Conservation (phyloP, 2,329 filamentous ascomycete genomes). For the Grosmannia serpens region DNA sequence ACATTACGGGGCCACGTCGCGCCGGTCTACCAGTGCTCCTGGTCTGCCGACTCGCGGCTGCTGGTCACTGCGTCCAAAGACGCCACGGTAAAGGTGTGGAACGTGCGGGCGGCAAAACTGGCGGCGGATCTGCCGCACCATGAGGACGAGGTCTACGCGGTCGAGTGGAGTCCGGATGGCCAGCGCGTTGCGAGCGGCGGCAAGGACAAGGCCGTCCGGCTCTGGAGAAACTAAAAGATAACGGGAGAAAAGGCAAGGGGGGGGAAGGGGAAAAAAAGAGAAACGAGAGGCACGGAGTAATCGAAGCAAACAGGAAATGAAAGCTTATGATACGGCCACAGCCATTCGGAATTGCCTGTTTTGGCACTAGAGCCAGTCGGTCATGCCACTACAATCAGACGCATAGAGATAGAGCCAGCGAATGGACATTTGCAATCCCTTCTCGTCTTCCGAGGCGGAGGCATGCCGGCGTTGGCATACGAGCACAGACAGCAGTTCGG, state of each 20-base stretch:
- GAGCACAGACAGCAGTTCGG: not conserved
- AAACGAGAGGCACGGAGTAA: not conserved
- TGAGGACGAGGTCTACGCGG: slow-evolving; percentile 83
- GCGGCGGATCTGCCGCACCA: slow-evolving; percentile 75
- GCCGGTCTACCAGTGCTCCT: slow-evolving; percentile 84
- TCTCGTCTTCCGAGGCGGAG: not conserved
- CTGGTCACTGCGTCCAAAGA: slow-evolving; percentile 84
- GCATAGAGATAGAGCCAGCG: not conserved
- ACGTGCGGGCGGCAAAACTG: slow-evolving; percentile 74
- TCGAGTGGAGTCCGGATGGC: slow-evolving; percentile 92
- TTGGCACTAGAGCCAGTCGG: not conserved
- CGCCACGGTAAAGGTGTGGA: slow-evolving; percentile 91
- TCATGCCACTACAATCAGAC: not conserved
- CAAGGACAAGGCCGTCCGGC: slow-evolving; percentile 69
- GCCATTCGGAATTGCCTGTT: not conserved
- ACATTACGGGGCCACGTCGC: slow-evolving; percentile 82
- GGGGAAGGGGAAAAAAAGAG: not conserved
- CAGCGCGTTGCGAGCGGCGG: slow-evolving; percentile 82
- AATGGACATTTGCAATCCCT: not conserved
- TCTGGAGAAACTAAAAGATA: slow-evolving; percentile 47
- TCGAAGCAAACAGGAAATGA: not conserved
- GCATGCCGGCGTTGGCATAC: not conserved
- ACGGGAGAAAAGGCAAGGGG: not conserved
- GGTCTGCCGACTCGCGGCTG: slow-evolving; percentile 83
- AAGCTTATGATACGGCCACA: not conserved